Conservation (phyloP, 2,329 filamentous ascomycete genomes). For the Diaporthe ilicicola region DNA sequence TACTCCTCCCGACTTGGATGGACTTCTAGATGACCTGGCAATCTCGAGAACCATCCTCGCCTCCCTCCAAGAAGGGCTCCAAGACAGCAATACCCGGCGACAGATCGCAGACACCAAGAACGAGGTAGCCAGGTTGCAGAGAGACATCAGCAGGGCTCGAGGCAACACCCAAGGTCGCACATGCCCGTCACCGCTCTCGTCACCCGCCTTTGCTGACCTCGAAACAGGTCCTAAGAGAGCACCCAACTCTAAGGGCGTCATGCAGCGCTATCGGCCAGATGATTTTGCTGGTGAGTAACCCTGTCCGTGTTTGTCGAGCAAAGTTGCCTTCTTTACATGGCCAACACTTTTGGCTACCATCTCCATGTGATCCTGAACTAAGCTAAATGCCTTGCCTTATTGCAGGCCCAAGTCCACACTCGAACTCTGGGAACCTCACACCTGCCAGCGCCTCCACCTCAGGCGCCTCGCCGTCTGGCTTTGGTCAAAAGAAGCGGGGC, state of each 20-base stretch:
- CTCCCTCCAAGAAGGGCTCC: slow-evolving; percentile 48
- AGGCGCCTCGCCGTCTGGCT: neutral
- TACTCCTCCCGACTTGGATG: slow-evolving; percentile 5
- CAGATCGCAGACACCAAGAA: slow-evolving; percentile 40
- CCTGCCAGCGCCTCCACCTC: slow-evolving; percentile 23
- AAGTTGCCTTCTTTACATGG: neutral
- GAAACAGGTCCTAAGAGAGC: slow-evolving; percentile 1
- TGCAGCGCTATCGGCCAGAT: slow-evolving; percentile 12
- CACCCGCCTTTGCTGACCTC: neutral
- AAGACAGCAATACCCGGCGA: slow-evolving; percentile 36
- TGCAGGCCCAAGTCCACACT: slow-evolving; percentile 4
- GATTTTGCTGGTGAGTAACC: neutral
- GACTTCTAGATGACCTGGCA: slow-evolving; percentile 50
- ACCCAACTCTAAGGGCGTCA: slow-evolving; percentile 11
- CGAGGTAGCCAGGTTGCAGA: slow-evolving; percentile 41
- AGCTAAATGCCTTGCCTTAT: neutral
- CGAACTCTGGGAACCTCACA: slow-evolving; percentile 21
- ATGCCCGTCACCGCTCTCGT: neutral
- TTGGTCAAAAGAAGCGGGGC: slow-evolving; percentile 26
- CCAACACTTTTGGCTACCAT: neutral
- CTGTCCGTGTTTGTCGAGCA: neutral
- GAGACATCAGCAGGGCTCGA: slow-evolving; percentile 37
- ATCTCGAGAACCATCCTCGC: slow-evolving; percentile 53
- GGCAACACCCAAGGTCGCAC: slow-evolving; percentile 17
- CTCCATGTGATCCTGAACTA: neutral